A percentile compares a stretch with the other conserved stretches of the same genome.
Conservation (phyloP, 495 filamentous ascomycete genomes). For the Hapsidospora chrysogenum region DNA sequence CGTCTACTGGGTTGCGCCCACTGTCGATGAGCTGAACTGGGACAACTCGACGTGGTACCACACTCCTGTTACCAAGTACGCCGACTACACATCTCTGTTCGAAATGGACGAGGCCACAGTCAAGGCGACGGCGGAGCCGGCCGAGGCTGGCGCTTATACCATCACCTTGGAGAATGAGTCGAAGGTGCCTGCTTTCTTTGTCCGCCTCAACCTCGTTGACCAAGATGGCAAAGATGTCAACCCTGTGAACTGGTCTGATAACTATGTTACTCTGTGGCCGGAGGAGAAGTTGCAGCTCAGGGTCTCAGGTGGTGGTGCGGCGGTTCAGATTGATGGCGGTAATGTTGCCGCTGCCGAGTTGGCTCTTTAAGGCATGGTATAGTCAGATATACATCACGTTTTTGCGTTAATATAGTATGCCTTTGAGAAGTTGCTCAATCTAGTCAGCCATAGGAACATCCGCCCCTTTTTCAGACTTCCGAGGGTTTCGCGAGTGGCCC, state of each 20-base stretch:
- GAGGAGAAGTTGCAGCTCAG: no score
- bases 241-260: slow-evolving; percentile 42
- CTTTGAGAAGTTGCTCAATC: no score
- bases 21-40: slow-evolving; percentile 36
- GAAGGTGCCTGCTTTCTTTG: slow-evolving; percentile 37
- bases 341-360: no score
- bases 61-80: slow-evolving; percentile 38
- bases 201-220: slow-evolving; percentile 31
- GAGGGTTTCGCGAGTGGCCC: no score
- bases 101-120: slow-evolving; percentile 21
- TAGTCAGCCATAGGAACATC: no score
- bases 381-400: no score
- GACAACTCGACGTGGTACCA: slow-evolving; percentile 37
- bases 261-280: slow-evolving; percentile 47
- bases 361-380: no score
- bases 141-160: background rate
- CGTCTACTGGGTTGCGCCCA: slow-evolving; percentile 42
- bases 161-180: slow-evolving; percentile 36
- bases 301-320: no score
- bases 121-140: slow-evolving; percentile 5
- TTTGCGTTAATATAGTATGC: no score
- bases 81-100: slow-evolving; percentile 32
- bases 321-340: no score
- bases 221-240: slow-evolving; percentile 21
- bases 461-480: no score